Evolutionary conservation across 2,329 filamentous ascomycete genomes (phyloP), one percentile per base, ranked within the genome.

Genomic region (Alternaria longipes): DNA sequence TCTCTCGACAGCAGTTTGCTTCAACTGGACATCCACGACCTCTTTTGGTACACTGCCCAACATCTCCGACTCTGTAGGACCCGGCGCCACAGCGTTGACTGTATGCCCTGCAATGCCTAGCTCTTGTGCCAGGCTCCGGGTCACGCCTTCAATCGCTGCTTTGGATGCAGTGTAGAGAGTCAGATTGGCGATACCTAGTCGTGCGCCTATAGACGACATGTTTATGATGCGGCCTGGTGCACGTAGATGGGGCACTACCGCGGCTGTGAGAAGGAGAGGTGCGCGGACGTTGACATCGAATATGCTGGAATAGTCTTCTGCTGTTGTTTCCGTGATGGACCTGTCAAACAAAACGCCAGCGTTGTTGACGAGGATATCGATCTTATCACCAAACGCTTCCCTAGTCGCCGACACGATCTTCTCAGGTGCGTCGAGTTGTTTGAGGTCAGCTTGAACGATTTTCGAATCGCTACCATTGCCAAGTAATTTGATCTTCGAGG

Each of bases 41-140:
- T 83, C 81, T 54, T 78, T 70, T 0, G 83, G 82, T 12, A 87
- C 83, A 16, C 84, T 80, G 16, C 84, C 83, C 24, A 89, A 70
- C 82, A 90, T 83, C 8, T 87, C 86, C 30, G 82, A 88, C 74
- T 84, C 76, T 6, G 88, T 84, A 0, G 87, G 86, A 0, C 88
- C 88, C 0, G 87, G 86, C 20, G 84, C 84, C 3, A 90, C 84
- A 0, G 82, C 81, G 65, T 90, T 90, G 26, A 88, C 87, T 0
- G 87, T 89, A 59, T 85, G 85, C 0, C 87, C 86, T 59, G 82
- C 75, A 4, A 62, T 70, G 0, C 87, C 87, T 8, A 90, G 76
- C 74, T 90, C 87, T 0, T 81, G 80, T 0, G 88, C 87, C 82
- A 86, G 86, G 45, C 80, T 83, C 7, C 87, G 79, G 9, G 88